Evolutionary conservation across 306 rosid species (phyloP), one percentile per base, ranked within the genome.

Genomic region (Quillaja saponaria): DNA sequence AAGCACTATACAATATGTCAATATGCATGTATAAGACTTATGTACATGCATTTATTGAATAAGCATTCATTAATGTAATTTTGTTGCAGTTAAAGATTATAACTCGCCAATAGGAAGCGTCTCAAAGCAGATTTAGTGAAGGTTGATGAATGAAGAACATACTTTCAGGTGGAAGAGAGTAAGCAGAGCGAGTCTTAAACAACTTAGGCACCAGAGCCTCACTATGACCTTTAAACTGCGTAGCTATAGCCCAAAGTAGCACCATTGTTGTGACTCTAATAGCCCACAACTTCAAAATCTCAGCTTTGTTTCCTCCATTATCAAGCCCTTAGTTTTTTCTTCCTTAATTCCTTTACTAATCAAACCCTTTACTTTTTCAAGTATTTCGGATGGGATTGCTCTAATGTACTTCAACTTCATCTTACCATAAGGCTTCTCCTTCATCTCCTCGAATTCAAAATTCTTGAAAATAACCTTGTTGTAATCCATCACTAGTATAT

Each of bases 261-360:
- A 79, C 16, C 31, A 80, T 0, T 40, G 79, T 72, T 10, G 66
- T 61, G 25, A 61, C 49, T 34, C 85, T 35, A 60, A 77, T 53
- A 31, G 67, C 70, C 95, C 90, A 84, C 16, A 71, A n/a, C 20
- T 61, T 80, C 38, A 71, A 35, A 55, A 67, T 84, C 10, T 59
- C 62, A 46, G 55, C 66, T 66, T 67, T 52, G 19, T 66, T 41
- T 11, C 61, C 57, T 53, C 70, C 87, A 67, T 71, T 45, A 83
- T 67, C 67, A 79, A 46, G 6, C 57, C 61, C 78, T 66, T 82
- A 14, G 79, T 16, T 49, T 75, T 69, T 52, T 70, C 81, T n/a
- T 61, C 58, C 50, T 67, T 78, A 11, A 65, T 33, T 34, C 76
- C 76, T 68, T 76, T 44, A 25, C 2, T 4, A 0, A 76, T 25